Conservation (phyloP, 2,329 filamentous ascomycete genomes). For the Exophiala mesophila region DNA sequence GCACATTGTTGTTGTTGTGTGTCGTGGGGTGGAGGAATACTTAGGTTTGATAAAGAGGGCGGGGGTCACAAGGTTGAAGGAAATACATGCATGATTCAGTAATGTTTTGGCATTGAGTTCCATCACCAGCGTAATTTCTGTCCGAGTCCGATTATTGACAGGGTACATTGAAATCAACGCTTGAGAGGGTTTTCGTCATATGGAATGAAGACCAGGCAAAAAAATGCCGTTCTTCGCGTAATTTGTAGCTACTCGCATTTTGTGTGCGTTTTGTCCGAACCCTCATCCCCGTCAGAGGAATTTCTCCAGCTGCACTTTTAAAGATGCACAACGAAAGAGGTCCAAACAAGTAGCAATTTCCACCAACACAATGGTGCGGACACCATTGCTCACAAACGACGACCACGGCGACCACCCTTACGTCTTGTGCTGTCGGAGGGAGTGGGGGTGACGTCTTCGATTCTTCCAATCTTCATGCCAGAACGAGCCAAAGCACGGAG, state of each 20-base stretch:
- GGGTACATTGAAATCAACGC: too few relatives aligned
- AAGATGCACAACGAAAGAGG: too few relatives aligned
- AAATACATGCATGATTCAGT: not conserved
- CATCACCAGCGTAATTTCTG: not conserved
- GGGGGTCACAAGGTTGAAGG: not conserved
- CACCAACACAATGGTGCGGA: constrained; percentile 1
- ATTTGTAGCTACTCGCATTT: constrained; percentile 30
- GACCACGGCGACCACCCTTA: constrained; percentile 99
- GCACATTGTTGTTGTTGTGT: not conserved
- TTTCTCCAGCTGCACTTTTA: constrained; percentile 38
- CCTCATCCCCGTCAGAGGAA: constrained; percentile 2
- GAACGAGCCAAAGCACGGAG: constrained; percentile 98
- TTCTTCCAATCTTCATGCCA: constrained; percentile 99
- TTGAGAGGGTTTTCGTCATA: too few relatives aligned
- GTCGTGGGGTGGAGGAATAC: too few relatives aligned
- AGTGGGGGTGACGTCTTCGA: constrained; percentile 98
- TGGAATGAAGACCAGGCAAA: constrained; percentile 47
- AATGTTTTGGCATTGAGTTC: not conserved
- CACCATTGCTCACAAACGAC: constrained; percentile 76
- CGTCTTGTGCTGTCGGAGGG: constrained; percentile 98
- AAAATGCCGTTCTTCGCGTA: constrained; percentile 50
- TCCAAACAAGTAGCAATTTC: constrained; percentile 27
- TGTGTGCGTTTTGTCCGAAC: too few relatives aligned
- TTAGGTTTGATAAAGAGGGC: too few relatives aligned
- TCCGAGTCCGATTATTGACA: too few relatives aligned